Percentiles rank a stretch among this genome's conserved stretches.
Evolutionary conservation across 192 early-diverging fungal species (phyloP).

Genomic region (Mortierella hygrophila): DNA sequence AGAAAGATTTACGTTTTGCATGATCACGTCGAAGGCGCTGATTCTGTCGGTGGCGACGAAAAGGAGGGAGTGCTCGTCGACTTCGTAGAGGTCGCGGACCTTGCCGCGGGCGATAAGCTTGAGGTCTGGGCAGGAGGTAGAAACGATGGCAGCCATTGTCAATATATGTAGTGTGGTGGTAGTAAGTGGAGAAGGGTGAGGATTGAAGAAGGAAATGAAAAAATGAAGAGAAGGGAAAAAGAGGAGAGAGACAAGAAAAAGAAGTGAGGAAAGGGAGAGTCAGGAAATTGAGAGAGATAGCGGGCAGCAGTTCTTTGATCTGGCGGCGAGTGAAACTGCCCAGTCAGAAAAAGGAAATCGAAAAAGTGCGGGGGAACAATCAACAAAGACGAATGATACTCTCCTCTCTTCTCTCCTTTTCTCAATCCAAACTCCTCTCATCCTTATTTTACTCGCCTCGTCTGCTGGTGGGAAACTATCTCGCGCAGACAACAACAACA

Average conservation of each 20-base stretch:
- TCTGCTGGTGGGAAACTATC: not conserved
- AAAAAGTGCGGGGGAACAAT: constrained; percentile 17
- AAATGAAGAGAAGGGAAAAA: not conserved
- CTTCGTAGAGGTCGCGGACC: constrained; percentile 96
- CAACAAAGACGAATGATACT: not conserved
- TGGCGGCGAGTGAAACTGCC: not conserved
- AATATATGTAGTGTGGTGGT: not conserved
- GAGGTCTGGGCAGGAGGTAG: constrained; percentile 91
- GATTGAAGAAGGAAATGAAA: not conserved
- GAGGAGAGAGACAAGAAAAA: not conserved
- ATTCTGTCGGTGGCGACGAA: constrained; percentile 99
- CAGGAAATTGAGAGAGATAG: constrained; percentile 3
- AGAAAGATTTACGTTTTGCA: constrained; percentile 84
- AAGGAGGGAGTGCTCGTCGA: constrained; percentile 87
- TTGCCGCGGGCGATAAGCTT: constrained; percentile 95
- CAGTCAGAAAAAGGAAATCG: constrained; percentile 21
- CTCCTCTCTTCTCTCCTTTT: not conserved
- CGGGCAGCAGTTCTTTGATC: not conserved
- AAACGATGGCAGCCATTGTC: constrained; percentile 61
- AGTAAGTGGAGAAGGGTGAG: not conserved
- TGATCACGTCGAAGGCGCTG: constrained; percentile 98
- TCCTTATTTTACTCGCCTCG: not conserved
- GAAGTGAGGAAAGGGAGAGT: not conserved
- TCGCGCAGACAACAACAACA: not conserved
- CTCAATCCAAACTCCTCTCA: not conserved